Evolutionary conservation across 331 rosid genomes (phyloP), one percentile per base, ranked within the genome.

Genomic region (Pyracantha coccinea): DNA sequence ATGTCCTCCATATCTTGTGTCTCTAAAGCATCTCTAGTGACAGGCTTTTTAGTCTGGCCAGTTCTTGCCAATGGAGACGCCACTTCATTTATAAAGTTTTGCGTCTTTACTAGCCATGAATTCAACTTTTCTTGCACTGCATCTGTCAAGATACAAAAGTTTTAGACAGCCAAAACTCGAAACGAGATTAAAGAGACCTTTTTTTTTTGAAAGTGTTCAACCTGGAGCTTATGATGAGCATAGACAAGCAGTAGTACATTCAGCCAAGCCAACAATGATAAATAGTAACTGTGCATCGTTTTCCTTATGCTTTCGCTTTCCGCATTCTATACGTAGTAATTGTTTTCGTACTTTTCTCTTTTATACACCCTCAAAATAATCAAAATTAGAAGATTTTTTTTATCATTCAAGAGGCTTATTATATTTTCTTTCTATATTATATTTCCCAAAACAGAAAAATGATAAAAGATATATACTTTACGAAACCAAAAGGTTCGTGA

Each of bases 81-180:
- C 75, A 94, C 96, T 83, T 86, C 97, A 75, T 76, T 88, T 4
- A 90, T 87, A 81, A 91, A 90, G 55, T 81, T 84, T 54, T 94
- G 96, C 79, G 97, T 94, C 90, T 86, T 91, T 23, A 81, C 69
- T 41, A 90, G 78, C 92, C 89, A 83, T 74, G 57, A 67, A 77
- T 84, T 88, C 62, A 91, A 74, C 75, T 88, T 90, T 77, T 91
- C 91, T 80, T 90, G 96, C 77, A 94, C 84, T 50, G 84, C 85
- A 72, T 88, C 98, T 94, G 80, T 24, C 64, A 78, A 75, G 61
- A 71, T 57, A 50, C 75, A 75, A 65, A 17, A 68, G 35, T 50
- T 55, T 17, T 60, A 5, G 31, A 74, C 58, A 28, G 21, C 32
- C 32, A 79, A 65, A 32, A 54, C 76, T 57, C 21, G 8, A 81